phyloP scores from a whole-genome alignment of 2,329 filamentous ascomycete species.

The Fusarium denticulatum region DNA sequence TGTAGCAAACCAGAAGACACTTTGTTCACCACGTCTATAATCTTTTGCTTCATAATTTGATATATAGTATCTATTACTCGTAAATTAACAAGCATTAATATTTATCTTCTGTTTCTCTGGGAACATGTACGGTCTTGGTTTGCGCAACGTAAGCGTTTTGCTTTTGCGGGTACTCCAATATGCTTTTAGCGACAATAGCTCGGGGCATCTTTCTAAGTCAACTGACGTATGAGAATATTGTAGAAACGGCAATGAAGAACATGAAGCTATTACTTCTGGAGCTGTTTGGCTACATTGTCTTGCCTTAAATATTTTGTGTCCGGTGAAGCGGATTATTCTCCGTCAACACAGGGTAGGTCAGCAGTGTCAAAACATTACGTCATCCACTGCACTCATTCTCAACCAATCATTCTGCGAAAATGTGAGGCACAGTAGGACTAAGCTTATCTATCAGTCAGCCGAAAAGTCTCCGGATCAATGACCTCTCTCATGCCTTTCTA shows the following conservation, averaged over 20 bases:
- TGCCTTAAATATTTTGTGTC: background rate
- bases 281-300: background rate
- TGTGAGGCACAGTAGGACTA: background rate
- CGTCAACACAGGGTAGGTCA: background rate
- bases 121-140: no score
- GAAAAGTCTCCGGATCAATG: background rate
- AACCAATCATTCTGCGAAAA: background rate
- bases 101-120: no score
- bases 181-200: no score
- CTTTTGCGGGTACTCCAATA: background rate
- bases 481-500: background rate
- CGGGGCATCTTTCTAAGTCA: no score
- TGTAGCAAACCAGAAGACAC: background rate
- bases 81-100: background rate
- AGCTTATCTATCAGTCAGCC: background rate
- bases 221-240: no score
- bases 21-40: fast-evolving
- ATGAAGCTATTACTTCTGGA: background rate
- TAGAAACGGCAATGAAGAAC: background rate
- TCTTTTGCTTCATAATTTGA: fast-evolving
- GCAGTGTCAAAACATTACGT: background rate
- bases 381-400: background rate
- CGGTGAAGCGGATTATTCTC: background rate
- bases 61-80: background rate
- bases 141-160: background rate